Evolutionary conservation across 164 flowering plant species (phyloP), one percentile per base, ranked within the genome.

Genomic region (Protea cynaroides): DNA sequence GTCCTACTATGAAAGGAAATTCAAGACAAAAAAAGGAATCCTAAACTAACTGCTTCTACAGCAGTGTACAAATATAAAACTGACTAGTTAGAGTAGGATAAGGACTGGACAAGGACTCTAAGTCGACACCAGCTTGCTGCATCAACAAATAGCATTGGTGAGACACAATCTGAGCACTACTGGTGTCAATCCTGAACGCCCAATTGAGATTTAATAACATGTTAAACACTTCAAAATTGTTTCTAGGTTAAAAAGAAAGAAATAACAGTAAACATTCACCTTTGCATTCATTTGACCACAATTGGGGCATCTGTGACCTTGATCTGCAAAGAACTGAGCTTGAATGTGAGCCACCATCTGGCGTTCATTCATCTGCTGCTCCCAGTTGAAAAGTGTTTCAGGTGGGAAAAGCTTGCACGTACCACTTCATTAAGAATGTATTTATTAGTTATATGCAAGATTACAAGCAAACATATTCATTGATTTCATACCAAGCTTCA

Each of bases 251-350:
- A 25, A n/a, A n/a, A n/a, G n/a, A n/a, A n/a, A n/a, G n/a, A n/a
- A 62, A n/a, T 2, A 10, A 18, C 14, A n/a, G 44, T 3, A 56
- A 8, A 3, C 40, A 64, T 84, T 74, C 66, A 89, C 98, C 92
- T 92, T 92, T 38, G 76, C 86, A 82, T 92, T 92, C 49, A 70
- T 44, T 64, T 92, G 96, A 59, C 81, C 63, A 74, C 98, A 93
- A 63, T 68, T 75, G 50, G 98, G 98, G 66, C 97, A 93, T 25
- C 63, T 29, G 37, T 64, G 80, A 63, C 73, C 80, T 29, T 47
- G 76, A 37, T 72, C 68, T 50, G 75, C 72, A 79, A 58, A 69
- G 21, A 79, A 50, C 61, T 69, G 67, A 63, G 81, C 89, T 66
- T 67, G 88, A 63, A 75, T 53, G 78, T 83, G 92, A 63, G 71